Conservation (phyloP, 352 stramenopile genomes). For the Blastocystis sp. region DNA sequence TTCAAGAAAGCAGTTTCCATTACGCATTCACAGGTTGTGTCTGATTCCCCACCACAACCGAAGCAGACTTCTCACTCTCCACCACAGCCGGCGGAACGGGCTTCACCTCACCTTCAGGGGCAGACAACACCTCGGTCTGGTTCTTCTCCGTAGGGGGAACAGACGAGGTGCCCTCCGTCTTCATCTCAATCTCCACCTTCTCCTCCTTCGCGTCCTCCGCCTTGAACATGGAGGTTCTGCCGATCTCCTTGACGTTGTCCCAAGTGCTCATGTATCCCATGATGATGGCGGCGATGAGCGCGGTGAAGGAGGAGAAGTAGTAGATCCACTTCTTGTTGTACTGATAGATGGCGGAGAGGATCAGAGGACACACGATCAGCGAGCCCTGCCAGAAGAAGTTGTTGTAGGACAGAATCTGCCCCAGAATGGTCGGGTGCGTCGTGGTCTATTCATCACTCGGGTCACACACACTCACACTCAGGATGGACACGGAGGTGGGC, state of each 20-base stretch:
- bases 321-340: constrained; percentile 16
- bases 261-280: neutral
- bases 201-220: neutral
- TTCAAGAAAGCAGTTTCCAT: too few relatives aligned
- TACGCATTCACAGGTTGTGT: too few relatives aligned
- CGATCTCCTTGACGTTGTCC: constrained; percentile 9
- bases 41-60: too few relatives aligned
- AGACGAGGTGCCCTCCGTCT: neutral
- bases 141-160: neutral
- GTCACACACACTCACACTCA: constrained; percentile 6
- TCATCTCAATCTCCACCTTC: neutral
- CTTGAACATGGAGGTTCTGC: neutral
- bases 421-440: neutral
- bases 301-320: constrained; percentile 5
- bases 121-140: too few relatives aligned
- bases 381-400: constrained; percentile 34
- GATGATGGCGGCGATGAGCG: neutral
- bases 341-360: constrained; percentile 36
- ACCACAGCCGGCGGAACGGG: too few relatives aligned
- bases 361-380: constrained; percentile 21
- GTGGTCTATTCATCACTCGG: constrained; percentile 35
- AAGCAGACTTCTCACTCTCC: too few relatives aligned
- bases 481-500: constrained; percentile 34
- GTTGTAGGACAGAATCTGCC: constrained; percentile 39
- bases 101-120: too few relatives aligned